phyloP scores from a whole-genome alignment of 345 rosid genomes.

The Moricandia arvensis region DNA sequence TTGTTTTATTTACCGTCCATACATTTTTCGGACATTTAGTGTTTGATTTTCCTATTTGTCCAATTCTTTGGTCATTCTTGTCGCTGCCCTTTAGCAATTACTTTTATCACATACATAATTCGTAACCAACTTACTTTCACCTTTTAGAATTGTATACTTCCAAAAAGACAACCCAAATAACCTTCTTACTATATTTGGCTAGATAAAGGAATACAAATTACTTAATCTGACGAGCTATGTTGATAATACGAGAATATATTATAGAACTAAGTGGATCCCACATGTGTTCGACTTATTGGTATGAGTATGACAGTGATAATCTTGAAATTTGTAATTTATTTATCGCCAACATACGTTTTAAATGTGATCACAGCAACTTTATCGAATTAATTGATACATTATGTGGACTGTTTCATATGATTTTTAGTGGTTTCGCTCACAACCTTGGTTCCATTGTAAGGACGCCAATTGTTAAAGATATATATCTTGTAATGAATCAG shows the following conservation, averaged over 20 bases:
- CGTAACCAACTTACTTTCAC: constrained; percentile 10
- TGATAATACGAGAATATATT: background rate
- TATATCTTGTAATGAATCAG: background rate
- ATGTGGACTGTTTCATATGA: background rate
- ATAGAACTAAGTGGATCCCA: background rate
- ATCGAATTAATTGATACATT: background rate
- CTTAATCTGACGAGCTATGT: background rate
- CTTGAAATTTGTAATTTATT: background rate
- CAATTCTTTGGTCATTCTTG: constrained; percentile 6
- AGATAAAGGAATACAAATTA: background rate
- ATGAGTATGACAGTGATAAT: background rate
- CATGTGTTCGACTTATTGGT: background rate
- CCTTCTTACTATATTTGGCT: background rate
- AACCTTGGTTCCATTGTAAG: background rate
- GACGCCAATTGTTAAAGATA: background rate
- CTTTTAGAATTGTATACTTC: constrained; percentile 17
- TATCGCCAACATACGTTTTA: background rate
- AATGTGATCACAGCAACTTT: background rate
- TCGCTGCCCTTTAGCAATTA: constrained; percentile 21
- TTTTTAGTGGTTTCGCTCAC: background rate
- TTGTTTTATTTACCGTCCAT: constrained; percentile 34
- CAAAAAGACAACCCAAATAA: background rate
- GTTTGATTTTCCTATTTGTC: constrained; percentile 29
- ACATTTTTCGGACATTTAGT: constrained; percentile 19
- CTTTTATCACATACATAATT: constrained; percentile 16